Evolutionary conservation across 2,329 filamentous ascomycete genomes (phyloP).

Genomic region (Pseudogymnoascus sp.): DNA sequence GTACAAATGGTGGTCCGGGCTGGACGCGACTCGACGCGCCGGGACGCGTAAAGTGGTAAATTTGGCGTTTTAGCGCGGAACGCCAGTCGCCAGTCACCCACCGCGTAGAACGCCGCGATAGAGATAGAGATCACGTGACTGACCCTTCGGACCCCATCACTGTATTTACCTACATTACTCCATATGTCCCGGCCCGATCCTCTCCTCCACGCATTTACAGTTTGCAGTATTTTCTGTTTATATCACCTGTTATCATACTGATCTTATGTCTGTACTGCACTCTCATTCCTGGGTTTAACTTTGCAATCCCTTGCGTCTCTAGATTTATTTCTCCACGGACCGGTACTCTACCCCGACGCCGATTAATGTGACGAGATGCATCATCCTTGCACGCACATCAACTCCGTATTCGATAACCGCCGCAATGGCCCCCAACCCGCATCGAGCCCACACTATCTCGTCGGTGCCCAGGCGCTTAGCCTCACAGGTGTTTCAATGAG

Average conservation of each 20-base stretch:
- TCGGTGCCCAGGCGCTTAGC: slow-evolving; percentile 1
- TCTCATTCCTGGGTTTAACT: not conserved
- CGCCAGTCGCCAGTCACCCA: not conserved
- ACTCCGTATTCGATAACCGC: slow-evolving; percentile 3
- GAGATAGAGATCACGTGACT: not conserved
- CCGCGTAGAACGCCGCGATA: not conserved
- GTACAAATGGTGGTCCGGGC: not conserved
- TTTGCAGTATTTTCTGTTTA: not conserved
- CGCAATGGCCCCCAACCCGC: not conserved
- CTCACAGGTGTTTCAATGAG: not conserved
- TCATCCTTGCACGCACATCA: slow-evolving; percentile 3
- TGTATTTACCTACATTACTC: not conserved
- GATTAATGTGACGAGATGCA: slow-evolving; percentile 3
- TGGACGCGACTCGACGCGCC: not conserved
- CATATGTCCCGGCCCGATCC: not conserved
- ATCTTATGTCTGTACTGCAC: not conserved
- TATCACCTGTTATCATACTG: not conserved
- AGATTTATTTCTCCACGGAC: not conserved
- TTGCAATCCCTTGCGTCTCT: not conserved
- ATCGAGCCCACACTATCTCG: not conserved
- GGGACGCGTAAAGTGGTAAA: slow-evolving; percentile 5
- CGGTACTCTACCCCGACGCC: not conserved
- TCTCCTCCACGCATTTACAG: not conserved
- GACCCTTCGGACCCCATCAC: not conserved
- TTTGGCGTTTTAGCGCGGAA: slow-evolving; percentile 5